These are phyloP conservation scores for Thermothielavioides terrestris DNA, from an alignment of 495 filamentous ascomycete genomes.

Conservation along the genomic window DNA sequence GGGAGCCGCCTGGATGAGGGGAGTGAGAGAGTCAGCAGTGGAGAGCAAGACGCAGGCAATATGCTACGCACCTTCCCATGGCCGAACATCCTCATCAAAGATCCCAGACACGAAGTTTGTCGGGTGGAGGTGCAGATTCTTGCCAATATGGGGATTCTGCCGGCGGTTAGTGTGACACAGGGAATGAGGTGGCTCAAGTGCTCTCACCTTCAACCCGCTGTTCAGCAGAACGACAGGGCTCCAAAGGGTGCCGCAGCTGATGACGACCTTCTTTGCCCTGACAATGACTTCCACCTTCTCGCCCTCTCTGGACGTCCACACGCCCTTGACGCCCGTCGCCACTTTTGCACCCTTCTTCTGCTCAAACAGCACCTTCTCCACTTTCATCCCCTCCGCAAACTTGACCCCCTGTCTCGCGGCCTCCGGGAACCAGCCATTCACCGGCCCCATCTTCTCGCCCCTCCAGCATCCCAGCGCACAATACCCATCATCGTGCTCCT, in stretches of 20 bases:
- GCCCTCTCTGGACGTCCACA: constrained; percentile 63
- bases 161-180: constrained; percentile 19
- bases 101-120: constrained; percentile 51
- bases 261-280: constrained; percentile 73
- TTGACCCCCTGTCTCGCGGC: constrained; percentile 63
- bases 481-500: constrained; percentile 67
- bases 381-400: constrained; percentile 73
- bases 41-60: too few species aligned
- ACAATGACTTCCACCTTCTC: constrained; percentile 56
- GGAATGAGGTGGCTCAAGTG: too few species aligned
- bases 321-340: constrained; percentile 60
- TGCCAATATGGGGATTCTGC: constrained; percentile 75
- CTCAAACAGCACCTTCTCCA: constrained; percentile 59
- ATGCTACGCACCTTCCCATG: constrained; percentile 63
- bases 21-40: too few species aligned
- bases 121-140: constrained; percentile 75
- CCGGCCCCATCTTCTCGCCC: constrained; percentile 68
- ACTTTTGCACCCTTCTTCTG: constrained; percentile 40
- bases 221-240: constrained; percentile 67
- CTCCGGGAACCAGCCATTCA: constrained; percentile 67
- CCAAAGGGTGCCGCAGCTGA: constrained; percentile 64
- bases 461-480: constrained; percentile 70
- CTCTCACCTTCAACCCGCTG: constrained; percentile 52
- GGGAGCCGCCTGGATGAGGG: constrained; percentile 13
- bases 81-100: constrained; percentile 56